Evolutionary conservation across 75 land plant genomes (phyloP).

Genomic region (Isoetes taiwanensis): DNA sequence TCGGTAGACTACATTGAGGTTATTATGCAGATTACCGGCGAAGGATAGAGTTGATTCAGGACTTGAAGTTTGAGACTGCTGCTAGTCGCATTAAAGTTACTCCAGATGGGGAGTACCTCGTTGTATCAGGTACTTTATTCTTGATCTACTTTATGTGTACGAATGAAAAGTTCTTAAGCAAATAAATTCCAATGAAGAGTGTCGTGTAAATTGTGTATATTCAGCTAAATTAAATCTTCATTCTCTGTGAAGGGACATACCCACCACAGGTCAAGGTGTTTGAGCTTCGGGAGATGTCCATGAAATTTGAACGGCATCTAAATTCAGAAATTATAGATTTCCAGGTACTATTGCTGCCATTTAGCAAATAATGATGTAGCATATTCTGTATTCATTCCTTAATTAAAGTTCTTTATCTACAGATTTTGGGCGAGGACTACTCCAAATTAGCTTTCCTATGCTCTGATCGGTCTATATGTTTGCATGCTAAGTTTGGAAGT

Average conservation of each 20-base stretch:
- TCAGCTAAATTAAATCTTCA: too few species aligned
- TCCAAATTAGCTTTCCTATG: conserved; percentile 95
- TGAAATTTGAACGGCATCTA: conserved; percentile 93
- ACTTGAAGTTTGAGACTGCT: conserved; percentile 77
- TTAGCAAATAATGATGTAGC: background rate
- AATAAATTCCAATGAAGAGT: too few species aligned
- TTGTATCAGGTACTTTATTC: conserved; percentile 84
- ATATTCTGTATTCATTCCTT: background rate
- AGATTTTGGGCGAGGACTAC: conserved; percentile 82
- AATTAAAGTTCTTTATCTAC: background rate
- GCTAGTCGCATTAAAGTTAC: conserved; percentile 64
- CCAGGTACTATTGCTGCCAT: conserved; percentile 36
- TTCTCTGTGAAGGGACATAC: conserved; percentile 51
- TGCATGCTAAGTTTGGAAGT: conserved; percentile 96
- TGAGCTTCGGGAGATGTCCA: conserved; percentile 59
- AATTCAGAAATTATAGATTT: conserved; percentile 78
- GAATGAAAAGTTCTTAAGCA: too few species aligned
- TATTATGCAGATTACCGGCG: conserved; percentile 36
- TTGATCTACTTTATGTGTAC: too few species aligned
- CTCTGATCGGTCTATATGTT: conserved; percentile 80
- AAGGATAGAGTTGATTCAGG: conserved; percentile 82
- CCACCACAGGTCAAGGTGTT: conserved; percentile 93
- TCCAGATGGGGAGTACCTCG: conserved; percentile 70
- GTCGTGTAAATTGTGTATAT: too few species aligned
- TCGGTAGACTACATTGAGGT: background rate